Conservation (phyloP, 208 protist species). For the Vickermania ingenoplastis region DNA sequence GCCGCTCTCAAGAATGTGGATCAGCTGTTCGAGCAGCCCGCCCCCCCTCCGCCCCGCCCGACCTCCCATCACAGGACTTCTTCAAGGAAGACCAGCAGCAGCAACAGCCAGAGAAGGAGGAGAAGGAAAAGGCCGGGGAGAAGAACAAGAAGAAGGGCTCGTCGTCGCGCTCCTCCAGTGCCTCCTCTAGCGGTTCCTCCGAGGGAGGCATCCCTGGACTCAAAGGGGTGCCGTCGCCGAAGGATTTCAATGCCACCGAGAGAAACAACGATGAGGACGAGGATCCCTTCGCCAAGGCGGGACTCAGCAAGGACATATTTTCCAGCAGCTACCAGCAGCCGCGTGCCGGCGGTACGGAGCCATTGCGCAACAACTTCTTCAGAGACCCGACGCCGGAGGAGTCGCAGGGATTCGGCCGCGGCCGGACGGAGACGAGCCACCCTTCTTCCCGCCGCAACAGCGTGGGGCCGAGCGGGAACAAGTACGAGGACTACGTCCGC, state of each 20-base stretch:
- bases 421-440: neutral
- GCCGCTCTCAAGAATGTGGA: conserved; percentile 16
- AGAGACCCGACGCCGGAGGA: neutral
- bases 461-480: neutral
- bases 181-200: neutral
- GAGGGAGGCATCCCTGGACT: neutral
- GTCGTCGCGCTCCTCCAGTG: neutral
- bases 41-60: neutral
- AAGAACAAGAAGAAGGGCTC: too few species aligned
- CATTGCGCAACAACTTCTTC: conserved; percentile 2
- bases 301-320: conserved; percentile 57
- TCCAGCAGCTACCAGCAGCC: conserved; percentile 7
- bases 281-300: conserved; percentile 27
- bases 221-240: neutral
- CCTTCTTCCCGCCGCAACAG: neutral
- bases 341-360: neutral
- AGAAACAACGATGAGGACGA: conserved; percentile 13
- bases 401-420: neutral
- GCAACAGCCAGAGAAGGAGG: conserved; percentile 13
- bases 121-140: neutral
- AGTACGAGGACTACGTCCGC: neutral
- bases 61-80: conserved; percentile 12
- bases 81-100: conserved; percentile 33
- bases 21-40: conserved; percentile 31
- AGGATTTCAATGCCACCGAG: neutral